Evolutionary conservation across 495 filamentous ascomycete species (phyloP).

Genomic region (Venustampulla echinocandica): DNA sequence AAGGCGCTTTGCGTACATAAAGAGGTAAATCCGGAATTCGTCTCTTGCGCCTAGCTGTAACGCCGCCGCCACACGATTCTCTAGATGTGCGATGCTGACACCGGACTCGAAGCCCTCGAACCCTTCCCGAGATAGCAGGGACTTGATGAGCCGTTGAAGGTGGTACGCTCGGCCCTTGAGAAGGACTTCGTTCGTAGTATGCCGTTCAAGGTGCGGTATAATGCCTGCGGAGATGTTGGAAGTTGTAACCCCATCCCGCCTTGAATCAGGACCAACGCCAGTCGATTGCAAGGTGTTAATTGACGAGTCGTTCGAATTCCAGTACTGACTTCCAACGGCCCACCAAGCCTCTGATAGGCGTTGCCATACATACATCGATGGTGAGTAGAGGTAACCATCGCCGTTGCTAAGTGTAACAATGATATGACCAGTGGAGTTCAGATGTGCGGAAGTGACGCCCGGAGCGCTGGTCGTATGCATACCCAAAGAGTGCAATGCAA

Average conservation of each 20-base stretch:
- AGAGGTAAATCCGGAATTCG: conserved; percentile 82
- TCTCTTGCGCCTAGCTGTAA: conserved; percentile 75
- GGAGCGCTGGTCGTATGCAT: conserved; percentile 65
- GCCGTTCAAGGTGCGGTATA: conserved; percentile 84
- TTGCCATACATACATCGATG: conserved; percentile 83
- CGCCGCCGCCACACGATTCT: conserved; percentile 88
- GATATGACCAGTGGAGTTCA: conserved; percentile 78
- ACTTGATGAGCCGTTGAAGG: conserved; percentile 81
- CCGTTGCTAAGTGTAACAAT: conserved; percentile 85
- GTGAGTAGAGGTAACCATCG: conserved; percentile 83
- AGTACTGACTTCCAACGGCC: conserved; percentile 96
- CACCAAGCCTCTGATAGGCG: conserved; percentile 92
- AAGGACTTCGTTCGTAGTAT: conserved; percentile 88
- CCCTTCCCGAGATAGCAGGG: conserved; percentile 72
- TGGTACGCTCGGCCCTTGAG: conserved; percentile 83
- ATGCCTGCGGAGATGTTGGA: conserved; percentile 81
- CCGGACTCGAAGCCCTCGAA: conserved; percentile 86
- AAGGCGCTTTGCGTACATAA: conserved; percentile 94
- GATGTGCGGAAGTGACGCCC: conserved; percentile 76
- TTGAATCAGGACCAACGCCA: conserved; percentile 42
- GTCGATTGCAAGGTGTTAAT: conserved; percentile 68
- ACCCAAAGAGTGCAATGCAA: conserved; percentile 60
- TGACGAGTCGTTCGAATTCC: conserved; percentile 89
- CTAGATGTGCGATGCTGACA: conserved; percentile 88
- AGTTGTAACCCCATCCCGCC: conserved; percentile 41